Evolutionary conservation across 768 basidiomycete species (phyloP).

Genomic region (Russula emetica): DNA sequence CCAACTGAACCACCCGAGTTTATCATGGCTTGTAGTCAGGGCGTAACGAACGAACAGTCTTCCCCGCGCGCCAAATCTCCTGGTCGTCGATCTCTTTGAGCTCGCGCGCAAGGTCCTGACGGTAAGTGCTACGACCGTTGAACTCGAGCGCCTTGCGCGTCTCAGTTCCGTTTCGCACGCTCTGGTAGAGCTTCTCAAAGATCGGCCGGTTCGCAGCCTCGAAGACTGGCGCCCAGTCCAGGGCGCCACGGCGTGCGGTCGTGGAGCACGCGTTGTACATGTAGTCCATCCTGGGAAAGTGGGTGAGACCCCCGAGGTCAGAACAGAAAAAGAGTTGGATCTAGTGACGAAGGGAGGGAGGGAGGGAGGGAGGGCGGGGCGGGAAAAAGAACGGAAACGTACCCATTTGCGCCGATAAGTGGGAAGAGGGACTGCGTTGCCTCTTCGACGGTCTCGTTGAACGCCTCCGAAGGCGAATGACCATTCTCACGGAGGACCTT

Average conservation of each 20-base stretch:
- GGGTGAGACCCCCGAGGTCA: neutral
- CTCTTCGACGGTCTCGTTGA: conserved; percentile 99
- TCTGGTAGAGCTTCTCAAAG: conserved; percentile 93
- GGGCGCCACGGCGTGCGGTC: conserved; percentile 96
- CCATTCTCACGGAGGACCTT: conserved; percentile 95
- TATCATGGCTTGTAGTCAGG: conserved; percentile 68
- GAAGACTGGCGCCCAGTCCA: conserved; percentile 98
- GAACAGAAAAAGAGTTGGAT: neutral
- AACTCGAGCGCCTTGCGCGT: conserved; percentile 96
- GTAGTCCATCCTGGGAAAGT: conserved; percentile 80
- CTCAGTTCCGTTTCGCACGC: conserved; percentile 92
- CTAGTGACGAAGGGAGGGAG: neutral
- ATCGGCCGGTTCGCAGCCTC: conserved; percentile 92
- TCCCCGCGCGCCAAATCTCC: conserved; percentile 98
- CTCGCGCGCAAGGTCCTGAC: conserved; percentile 88
- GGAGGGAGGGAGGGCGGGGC: no score
- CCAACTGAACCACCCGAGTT: neutral
- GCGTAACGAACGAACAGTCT: conserved; percentile 84
- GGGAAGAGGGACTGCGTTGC: conserved; percentile 99
- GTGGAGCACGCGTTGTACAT: conserved; percentile 99
- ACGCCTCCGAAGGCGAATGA: conserved; percentile 95
- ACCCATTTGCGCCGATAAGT: conserved; percentile 92
- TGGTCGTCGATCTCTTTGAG: conserved; percentile 93
- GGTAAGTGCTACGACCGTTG: conserved; percentile 90
- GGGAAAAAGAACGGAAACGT: conserved; percentile 32